Percentiles rank a stretch among this genome's conserved stretches.
Evolutionary conservation across 352 stramenopile genomes (phyloP).

Genomic region (Pythium coloratum): DNA sequence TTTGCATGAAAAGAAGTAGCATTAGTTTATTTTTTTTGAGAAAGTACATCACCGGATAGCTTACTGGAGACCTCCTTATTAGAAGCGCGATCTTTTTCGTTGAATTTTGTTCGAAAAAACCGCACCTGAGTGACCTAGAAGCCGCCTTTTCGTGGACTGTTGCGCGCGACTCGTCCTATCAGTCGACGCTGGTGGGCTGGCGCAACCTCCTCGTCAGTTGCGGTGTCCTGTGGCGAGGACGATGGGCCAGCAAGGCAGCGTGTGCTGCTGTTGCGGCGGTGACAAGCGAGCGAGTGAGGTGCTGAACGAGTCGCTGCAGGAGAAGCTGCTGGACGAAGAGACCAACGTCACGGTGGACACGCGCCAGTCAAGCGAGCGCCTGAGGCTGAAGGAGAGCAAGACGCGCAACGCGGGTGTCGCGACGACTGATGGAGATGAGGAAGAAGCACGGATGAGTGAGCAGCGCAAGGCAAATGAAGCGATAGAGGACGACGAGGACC

Average conservation of each 20-base stretch:
- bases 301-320: constrained; percentile 45
- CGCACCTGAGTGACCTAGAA: not conserved
- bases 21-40: too few relatives aligned
- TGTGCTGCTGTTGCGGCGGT: constrained; percentile 46
- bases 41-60: too few relatives aligned
- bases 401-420: not conserved
- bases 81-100: constrained; percentile 7
- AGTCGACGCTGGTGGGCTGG: not conserved
- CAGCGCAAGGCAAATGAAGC: constrained; percentile 12
- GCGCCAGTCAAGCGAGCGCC: constrained; percentile 4
- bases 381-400: constrained; percentile 15
- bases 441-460: constrained; percentile 6
- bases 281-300: constrained; percentile 36
- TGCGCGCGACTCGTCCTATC: not conserved
- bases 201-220: not conserved
- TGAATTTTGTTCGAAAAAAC: not conserved
- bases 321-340: constrained; percentile 53
- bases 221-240: not conserved
- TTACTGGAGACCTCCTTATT: constrained; percentile 1
- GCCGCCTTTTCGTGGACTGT: not conserved
- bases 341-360: constrained; percentile 8
- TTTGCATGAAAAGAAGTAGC: constrained; percentile 44
- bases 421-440: constrained; percentile 15
- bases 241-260: constrained; percentile 40
- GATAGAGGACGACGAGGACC: constrained; percentile 16